Evolutionary conservation across 768 basidiomycete genomes (phyloP), one percentile per base, ranked within the genome.

Genomic region (Ramaria sp.): DNA sequence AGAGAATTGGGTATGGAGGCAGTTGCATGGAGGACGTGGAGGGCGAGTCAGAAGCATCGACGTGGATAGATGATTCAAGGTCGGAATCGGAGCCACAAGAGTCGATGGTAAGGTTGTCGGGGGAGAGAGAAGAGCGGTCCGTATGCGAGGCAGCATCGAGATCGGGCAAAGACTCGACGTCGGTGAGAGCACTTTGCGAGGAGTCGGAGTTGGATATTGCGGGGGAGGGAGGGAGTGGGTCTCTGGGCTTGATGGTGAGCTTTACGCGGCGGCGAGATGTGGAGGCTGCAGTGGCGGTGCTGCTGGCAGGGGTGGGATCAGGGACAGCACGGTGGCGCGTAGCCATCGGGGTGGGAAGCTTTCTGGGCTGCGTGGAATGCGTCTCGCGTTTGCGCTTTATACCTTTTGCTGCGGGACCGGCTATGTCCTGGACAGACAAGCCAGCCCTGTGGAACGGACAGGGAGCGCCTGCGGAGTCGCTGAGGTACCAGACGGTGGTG

Each of bases 401-500:
- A 63, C 50, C 51, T 13, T 56, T 71, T 62, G 12, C 27, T 22
- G 38, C 15, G 30, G 20, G 15, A 12, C 5, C 20, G 28, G 4
- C 7, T 10, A 56, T 28, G 30, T 28, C 48, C 38, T 50, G 24
- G 10, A 48, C 5, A 27, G 79, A 73, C 48, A 89, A 83, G n/a
- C 85, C 84, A 1, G 77, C 82, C 56, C 79, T 73, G 5, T 82
- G 70, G 64, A 89, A 89, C 4, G 86, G 86, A 66, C 86, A 88
- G 0, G 82, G 79, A 5, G 81, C 76, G 48, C 87, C 87, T 8
- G 85, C 79, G 16, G 83, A 83, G 60, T 79, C 77, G 64, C 80
- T 81, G 56, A 89, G 73, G 65, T 88, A 89, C 85, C 85, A 89
- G 15, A 89, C 85, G 62, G 79, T 78, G 42, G 86, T 89, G 28